These are phyloP conservation scores for Giardia duodenalis DNA, from an alignment of 208 protist genomes.

Conservation along the genomic window DNA sequence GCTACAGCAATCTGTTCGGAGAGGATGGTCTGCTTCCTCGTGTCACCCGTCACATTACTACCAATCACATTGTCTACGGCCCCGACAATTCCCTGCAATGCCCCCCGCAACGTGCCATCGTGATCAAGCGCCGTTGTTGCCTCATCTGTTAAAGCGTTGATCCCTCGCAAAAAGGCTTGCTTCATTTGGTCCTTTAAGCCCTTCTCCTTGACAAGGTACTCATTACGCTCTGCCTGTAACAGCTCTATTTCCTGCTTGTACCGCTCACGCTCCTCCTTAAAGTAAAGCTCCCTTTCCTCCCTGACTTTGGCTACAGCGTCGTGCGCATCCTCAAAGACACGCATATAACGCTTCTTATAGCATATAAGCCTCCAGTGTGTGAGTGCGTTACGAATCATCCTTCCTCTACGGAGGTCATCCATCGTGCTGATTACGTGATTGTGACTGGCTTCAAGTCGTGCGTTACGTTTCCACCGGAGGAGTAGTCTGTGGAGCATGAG, in stretches of 20 bases:
- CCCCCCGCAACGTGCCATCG: not conserved
- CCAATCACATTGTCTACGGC: not conserved
- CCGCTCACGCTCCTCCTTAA: not conserved
- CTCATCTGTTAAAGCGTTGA: slow-evolving; percentile 14
- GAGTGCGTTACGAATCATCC: not conserved
- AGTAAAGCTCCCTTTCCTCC: not conserved
- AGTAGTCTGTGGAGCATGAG: not conserved
- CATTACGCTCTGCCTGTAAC: not conserved
- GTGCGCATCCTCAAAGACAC: not conserved
- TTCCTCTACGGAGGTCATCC: not conserved
- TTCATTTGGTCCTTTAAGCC: slow-evolving; percentile 20
- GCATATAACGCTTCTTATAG: not conserved
- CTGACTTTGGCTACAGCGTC: not conserved
- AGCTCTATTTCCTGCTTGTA: slow-evolving; percentile 16
- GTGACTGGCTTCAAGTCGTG: not conserved
- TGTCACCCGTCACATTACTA: not conserved
- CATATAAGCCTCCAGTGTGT: not conserved
- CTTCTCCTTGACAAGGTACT: not conserved
- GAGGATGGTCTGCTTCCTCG: too few relatives aligned
- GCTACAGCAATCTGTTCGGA: not conserved
- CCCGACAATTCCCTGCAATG: not conserved
- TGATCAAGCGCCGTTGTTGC: not conserved
- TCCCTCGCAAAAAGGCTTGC: slow-evolving; percentile 22
- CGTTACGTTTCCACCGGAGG: not conserved
- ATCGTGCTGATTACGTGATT: not conserved